Evolutionary conservation across 306 rosid genomes (phyloP), one percentile per base, ranked within the genome.

Genomic region (Biancaea sappan): DNA sequence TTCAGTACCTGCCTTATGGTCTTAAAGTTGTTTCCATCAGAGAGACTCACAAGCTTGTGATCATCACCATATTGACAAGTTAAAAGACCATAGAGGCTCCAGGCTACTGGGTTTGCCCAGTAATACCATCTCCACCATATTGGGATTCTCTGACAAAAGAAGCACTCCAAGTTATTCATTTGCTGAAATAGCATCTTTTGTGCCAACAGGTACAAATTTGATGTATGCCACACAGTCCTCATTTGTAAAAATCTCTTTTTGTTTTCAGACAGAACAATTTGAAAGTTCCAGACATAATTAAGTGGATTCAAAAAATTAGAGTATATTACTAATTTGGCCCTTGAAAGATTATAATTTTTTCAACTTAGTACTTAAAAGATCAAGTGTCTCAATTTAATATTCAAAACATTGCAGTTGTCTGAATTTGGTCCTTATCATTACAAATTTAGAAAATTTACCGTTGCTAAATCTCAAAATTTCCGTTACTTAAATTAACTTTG

Each of bases 61-160:
- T 89, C 94, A 5, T 83, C 85, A 3, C 98, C 97, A 72, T 94
- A 91, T 71, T 94, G 98, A 11, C 97, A 94, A 57, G 85, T 84
- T 34, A 89, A 60, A 48, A 94, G 98, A 75, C 98, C 98, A 76
- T 94, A 91, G 51, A 94, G 80, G 80, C 84, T 86, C 98, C 98
- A 94, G 70, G 98, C 94, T 34, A 93, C 79, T 35, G 97, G 98
- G n/a, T n/a, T n/a, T n/a, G n/a, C n/a, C n/a, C n/a, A n/a, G n/a
- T n/a, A 94, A 78, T 94, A 94, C 98, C 98, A 94, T 88, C 97
- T 89, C 98, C 98, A 94, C 98, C 98, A 94, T 54, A 94, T 61
- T 24, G 98, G 98, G 46, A 94, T 89, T 84, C 96, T 85, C 98
- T 94, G 96, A 57, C 13, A 72, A 84, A 67, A 77, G 41, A 37